Evolutionary conservation across 2,329 filamentous ascomycete genomes (phyloP).

Genomic region (Penicillium occitanis): DNA sequence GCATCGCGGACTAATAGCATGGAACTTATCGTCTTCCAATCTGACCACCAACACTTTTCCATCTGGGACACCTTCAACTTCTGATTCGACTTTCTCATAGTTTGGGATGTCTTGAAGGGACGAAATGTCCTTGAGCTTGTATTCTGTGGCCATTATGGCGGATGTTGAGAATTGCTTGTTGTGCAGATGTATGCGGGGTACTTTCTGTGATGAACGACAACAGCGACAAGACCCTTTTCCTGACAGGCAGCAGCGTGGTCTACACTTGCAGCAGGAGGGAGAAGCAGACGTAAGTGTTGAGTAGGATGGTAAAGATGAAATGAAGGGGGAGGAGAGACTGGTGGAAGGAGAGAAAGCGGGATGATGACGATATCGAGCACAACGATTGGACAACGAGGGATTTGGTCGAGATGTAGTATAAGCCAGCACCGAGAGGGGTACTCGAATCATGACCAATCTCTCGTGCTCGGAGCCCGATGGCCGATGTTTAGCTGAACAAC

Average conservation of each 20-base stretch:
- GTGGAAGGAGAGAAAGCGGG: background rate
- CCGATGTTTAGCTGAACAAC: background rate
- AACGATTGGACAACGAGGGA: slow-evolving; percentile 12
- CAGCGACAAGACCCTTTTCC: slow-evolving; percentile 13
- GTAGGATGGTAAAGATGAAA: background rate
- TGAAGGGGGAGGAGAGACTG: background rate
- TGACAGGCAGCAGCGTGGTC: slow-evolving; percentile 16
- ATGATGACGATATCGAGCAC: slow-evolving; percentile 10
- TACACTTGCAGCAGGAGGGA: slow-evolving; percentile 16
- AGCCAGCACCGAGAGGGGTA: background rate
- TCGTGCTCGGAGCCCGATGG: background rate
- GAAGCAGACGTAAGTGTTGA: background rate
- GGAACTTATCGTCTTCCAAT: slow-evolving; percentile 68
- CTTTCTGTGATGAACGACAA: background rate
- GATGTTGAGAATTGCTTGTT: slow-evolving; percentile 20
- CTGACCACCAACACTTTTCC: slow-evolving; percentile 87
- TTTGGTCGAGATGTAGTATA: slow-evolving; percentile 2
- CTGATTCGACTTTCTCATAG: slow-evolving; percentile 81
- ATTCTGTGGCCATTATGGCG: slow-evolving; percentile 40
- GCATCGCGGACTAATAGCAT: slow-evolving; percentile 81
- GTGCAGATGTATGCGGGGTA: slow-evolving; percentile 6
- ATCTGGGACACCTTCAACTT: slow-evolving; percentile 83
- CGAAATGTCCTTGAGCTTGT: slow-evolving; percentile 69
- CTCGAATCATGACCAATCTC: slow-evolving; percentile 9
- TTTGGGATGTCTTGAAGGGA: slow-evolving; percentile 69